phyloP scores from a whole-genome alignment of 2,329 filamentous ascomycete genomes.

The Chaetomiaceae sp. region DNA sequence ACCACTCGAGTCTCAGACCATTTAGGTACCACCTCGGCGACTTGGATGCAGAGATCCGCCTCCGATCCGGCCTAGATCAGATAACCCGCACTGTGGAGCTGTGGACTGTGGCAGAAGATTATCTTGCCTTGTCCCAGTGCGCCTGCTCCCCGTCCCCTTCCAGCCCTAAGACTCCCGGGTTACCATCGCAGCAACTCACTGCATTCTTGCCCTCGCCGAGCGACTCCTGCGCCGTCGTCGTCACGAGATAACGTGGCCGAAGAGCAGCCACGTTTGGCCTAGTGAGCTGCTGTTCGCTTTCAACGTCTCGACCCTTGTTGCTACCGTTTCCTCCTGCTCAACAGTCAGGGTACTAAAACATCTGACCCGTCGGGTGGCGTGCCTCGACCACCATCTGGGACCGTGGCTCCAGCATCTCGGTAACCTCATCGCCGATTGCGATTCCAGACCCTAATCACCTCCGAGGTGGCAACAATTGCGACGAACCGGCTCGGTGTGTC shows the following conservation, averaged over 20 bases:
- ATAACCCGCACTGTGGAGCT: constrained; percentile 19
- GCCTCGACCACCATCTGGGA: not conserved
- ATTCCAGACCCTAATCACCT: not conserved
- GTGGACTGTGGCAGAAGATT: not conserved
- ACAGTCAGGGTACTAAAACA: no score
- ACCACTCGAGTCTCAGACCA: not conserved
- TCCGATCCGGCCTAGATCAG: constrained; percentile 14
- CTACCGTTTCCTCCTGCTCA: not conserved
- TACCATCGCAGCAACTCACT: no score
- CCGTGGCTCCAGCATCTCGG: not conserved
- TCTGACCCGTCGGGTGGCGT: constrained; percentile 13
- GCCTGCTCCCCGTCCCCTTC: not conserved
- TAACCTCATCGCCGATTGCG: not conserved
- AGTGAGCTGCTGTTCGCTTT: no score
- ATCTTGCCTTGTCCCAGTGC: not conserved
- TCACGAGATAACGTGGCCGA: not conserved
- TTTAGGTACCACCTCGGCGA: no score
- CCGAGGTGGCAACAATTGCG: not conserved
- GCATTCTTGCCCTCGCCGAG: no score
- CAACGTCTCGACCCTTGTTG: no score
- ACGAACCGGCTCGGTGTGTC: not conserved
- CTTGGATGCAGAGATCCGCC: not conserved
- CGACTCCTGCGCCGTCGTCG: not conserved
- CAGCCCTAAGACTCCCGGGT: not conserved
- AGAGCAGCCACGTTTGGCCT: not conserved